phyloP scores from a whole-genome alignment of 2,329 filamentous ascomycete species.

The Apiospora koreana region DNA sequence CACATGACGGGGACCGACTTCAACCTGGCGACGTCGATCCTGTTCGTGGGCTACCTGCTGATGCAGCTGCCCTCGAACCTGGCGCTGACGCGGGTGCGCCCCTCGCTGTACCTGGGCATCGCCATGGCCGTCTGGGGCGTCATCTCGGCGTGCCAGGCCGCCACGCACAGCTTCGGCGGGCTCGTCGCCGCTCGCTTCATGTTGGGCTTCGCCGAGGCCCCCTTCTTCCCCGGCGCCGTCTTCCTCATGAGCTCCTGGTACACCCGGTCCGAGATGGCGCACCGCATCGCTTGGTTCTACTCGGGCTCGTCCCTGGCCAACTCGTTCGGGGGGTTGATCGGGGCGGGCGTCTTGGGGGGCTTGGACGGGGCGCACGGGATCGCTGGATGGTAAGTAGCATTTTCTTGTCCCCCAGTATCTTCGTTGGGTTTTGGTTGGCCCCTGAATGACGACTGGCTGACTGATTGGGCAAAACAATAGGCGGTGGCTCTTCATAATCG shows the following conservation, averaged over 20 bases:
- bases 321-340: constrained; percentile 45
- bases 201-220: constrained; percentile 48
- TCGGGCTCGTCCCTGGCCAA: constrained; percentile 41
- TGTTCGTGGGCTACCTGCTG: constrained; percentile 44
- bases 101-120: constrained; percentile 39
- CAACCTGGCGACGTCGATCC: constrained; percentile 52
- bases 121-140: constrained; percentile 48
- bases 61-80: constrained; percentile 48
- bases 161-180: constrained; percentile 39
- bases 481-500: constrained; percentile 37
- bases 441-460: neutral
- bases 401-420: no score
- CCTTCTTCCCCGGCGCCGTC: constrained; percentile 46
- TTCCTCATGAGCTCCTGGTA: constrained; percentile 52
- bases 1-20: constrained; percentile 57
- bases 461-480: constrained; percentile 22
- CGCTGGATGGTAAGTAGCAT: constrained; percentile 35
- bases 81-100: constrained; percentile 43
- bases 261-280: constrained; percentile 48
- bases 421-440: neutral
- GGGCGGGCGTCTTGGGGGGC: constrained; percentile 48
- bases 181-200: constrained; percentile 46
- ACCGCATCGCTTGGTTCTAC: constrained; percentile 45
- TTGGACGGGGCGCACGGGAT: constrained; percentile 40
- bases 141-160: constrained; percentile 46